Evolutionary conservation across 257 asterid genomes (phyloP), one percentile per base, ranked within the genome.

Genomic region (Solanum bulbocastanum): DNA sequence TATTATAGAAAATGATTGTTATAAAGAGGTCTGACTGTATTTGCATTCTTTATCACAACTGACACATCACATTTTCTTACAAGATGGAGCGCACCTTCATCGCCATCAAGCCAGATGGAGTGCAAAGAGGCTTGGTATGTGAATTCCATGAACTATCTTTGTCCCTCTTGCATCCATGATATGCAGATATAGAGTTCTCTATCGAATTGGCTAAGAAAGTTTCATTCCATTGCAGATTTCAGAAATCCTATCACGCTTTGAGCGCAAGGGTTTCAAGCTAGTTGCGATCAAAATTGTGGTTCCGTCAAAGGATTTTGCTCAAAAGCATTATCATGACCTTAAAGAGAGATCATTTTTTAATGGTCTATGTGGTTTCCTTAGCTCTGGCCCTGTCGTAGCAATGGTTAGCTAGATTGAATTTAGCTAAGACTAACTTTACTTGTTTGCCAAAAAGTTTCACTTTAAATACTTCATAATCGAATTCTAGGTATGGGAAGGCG

Each of bases 41-140:
- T 25, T 18, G 9, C 69, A 16, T 49, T 49, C 14, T 46, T 81
- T 16, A 0, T 49, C 20, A 5, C 42, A 16, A 81, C 85, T 81
- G 25, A 49, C 1, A 18, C 5, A 11, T 22, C 9, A 18, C 18
- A 3, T 90, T 42, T 66, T 87, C 18, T 62, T 88, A 76, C 83
- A 74, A 97, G 99, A 84, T 93, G 95, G 99, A 97, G 91, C 94
- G 96, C 42, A 95, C 98, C 86, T 97, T 97, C 85, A 97, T 97
- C 86, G 99, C 99, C 88, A 97, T 97, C 93, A 97, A 97, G 92
- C 99, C 99, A 13, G 99, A 96, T 91, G 99, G 99, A 87, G 99
- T 96, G 86, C 99, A 97, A 83, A 95, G 99, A 90, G 98, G 98
- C 86, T 88, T 97, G 99, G 99, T 3, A 25, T 42, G 1, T 78